A percentile compares a stretch with the other conserved stretches of the same genome.
Evolutionary conservation across 352 stramenopile genomes (phyloP).

Genomic region (Aphanomyces invadans): DNA sequence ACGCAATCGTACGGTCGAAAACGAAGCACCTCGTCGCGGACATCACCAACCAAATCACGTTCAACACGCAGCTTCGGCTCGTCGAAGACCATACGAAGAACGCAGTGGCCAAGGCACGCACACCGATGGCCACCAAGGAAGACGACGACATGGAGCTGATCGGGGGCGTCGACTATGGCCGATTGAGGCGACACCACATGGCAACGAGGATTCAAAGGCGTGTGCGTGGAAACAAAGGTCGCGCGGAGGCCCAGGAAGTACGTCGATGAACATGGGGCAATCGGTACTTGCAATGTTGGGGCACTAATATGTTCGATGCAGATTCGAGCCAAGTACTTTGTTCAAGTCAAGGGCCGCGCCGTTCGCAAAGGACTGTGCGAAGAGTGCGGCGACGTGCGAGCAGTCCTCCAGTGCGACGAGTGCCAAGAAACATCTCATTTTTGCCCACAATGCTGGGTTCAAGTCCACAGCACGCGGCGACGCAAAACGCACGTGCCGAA

Average conservation of each 20-base stretch:
- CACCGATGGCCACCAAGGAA: neutral
- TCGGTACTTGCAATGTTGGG: neutral
- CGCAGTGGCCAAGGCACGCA: neutral
- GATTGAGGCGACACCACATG: neutral
- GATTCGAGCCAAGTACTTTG: conserved; percentile 49
- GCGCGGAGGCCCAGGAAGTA: conserved; percentile 34
- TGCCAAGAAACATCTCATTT: conserved; percentile 66
- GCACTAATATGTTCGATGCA: neutral
- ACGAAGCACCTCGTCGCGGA: conserved; percentile 37
- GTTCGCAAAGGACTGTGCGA: conserved; percentile 64
- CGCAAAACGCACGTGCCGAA: conserved; percentile 53
- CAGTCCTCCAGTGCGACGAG: conserved; percentile 55
- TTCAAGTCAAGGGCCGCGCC: conserved; percentile 54
- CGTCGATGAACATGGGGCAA: too few species aligned
- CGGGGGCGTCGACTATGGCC: neutral
- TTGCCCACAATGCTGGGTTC: conserved; percentile 64
- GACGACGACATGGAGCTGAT: neutral
- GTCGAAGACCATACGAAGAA: conserved; percentile 20
- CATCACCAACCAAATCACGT: conserved; percentile 45
- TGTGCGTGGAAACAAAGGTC: conserved; percentile 37
- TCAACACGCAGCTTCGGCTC: conserved; percentile 49
- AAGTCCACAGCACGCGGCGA: conserved; percentile 50
- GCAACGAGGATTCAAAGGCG: conserved; percentile 43
- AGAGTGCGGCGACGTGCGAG: conserved; percentile 56
- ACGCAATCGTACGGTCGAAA: conserved; percentile 27